Percentiles rank a stretch among this genome's conserved stretches.
phyloP scores from a whole-genome alignment of 139 green algal species.

The Chlamydomonas asymmetrica region DNA sequence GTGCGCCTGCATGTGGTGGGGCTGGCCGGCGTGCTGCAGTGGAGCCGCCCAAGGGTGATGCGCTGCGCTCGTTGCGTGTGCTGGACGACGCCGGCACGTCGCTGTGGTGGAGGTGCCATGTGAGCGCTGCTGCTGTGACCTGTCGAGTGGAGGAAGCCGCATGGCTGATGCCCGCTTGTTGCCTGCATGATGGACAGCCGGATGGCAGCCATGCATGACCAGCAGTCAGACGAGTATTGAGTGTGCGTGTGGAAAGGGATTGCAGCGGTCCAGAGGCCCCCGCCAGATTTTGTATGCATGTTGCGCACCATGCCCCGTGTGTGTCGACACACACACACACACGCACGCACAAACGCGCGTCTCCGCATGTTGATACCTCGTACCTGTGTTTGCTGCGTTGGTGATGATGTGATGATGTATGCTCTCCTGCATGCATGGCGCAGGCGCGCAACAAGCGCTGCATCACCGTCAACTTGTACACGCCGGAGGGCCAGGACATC shows the following conservation, averaged over 20 bases:
- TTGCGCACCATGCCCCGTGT: no score
- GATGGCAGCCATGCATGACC: background rate
- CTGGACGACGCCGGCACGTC: conserved; percentile 48
- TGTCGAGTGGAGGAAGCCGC: background rate
- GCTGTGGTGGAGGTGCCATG: conserved; percentile 75
- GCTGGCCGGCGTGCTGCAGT: conserved; percentile 34
- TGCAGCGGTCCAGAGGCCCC: no score
- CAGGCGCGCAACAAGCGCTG: conserved; percentile 66
- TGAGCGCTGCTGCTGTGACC: conserved; percentile 14
- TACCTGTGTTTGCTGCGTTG: no score
- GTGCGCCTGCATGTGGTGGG: background rate
- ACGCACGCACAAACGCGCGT: no score
- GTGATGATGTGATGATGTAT: no score
- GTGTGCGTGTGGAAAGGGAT: no score
- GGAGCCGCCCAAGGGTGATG: conserved; percentile 68
- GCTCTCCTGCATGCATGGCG: no score
- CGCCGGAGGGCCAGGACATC: conserved; percentile 53
- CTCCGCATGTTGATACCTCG: no score
- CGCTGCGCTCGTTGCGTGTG: conserved; percentile 66
- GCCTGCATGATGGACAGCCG: no score
- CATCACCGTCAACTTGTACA: conserved; percentile 74
- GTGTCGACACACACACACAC: no score
- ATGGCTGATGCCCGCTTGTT: background rate
- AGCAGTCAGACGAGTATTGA: no score
- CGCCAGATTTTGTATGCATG: no score